Percentiles rank a stretch among this genome's conserved stretches.
These are phyloP conservation scores for Penicillium sp. DNA, from an alignment of 2,329 filamentous ascomycete genomes.

Conservation along the genomic window DNA sequence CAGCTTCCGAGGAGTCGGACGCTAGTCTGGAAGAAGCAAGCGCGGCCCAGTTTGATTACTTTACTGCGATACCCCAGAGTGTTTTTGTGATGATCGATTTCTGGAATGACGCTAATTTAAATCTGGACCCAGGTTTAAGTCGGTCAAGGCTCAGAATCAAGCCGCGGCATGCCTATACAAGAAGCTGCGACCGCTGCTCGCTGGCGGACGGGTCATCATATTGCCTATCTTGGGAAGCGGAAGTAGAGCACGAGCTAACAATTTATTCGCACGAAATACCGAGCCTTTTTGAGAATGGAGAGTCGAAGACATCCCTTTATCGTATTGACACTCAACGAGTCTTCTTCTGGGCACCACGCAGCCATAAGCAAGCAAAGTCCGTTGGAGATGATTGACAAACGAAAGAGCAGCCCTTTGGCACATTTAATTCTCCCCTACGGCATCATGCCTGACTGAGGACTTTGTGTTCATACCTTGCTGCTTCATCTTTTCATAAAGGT, in stretches of 20 bases:
- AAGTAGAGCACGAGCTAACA: background rate
- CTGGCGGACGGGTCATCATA: background rate
- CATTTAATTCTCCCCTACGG: background rate
- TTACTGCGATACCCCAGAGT: background rate
- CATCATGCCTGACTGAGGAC: background rate
- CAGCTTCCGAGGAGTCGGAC: background rate
- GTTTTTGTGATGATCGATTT: too few species aligned
- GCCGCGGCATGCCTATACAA: background rate
- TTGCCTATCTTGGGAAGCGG: background rate
- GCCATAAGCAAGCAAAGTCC: background rate
- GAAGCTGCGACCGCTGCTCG: background rate
- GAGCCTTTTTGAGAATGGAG: too few species aligned
- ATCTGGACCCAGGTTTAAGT: too few species aligned
- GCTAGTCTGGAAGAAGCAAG: constrained; percentile 2
- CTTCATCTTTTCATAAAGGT: too few species aligned
- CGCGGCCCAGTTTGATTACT: background rate
- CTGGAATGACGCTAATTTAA: too few species aligned
- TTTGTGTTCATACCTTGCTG: background rate
- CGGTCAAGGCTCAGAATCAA: background rate
- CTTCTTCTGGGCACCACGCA: too few species aligned
- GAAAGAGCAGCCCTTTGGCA: background rate
- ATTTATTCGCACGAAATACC: too few species aligned
- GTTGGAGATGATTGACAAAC: background rate
- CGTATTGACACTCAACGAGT: too few species aligned
- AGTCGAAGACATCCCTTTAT: too few species aligned